These are phyloP conservation scores for Fraxinus dipetala DNA, from an alignment of 305 asterid species.

Conservation along the genomic window DNA sequence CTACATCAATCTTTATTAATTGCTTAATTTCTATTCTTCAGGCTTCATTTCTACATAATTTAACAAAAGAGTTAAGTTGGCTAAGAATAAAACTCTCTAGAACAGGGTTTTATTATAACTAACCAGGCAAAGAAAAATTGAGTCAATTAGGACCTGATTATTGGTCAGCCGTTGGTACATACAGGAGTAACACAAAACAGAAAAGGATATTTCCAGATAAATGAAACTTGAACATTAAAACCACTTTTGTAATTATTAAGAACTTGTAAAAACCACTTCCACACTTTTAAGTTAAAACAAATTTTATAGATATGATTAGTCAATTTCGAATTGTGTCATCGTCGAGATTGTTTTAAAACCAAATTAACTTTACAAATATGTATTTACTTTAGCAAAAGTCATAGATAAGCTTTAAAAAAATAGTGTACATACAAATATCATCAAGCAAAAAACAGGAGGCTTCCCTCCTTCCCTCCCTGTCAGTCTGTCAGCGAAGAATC, in stretches of 20 bases:
- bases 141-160: background rate
- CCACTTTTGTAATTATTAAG: background rate
- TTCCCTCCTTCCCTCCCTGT: background rate
- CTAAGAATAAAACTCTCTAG: background rate
- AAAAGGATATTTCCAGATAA: background rate
- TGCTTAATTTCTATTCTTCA: background rate
- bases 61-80: background rate
- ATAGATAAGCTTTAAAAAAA: slow-evolving; percentile 3
- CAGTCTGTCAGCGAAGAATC: background rate
- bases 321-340: background rate
- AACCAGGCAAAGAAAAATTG: background rate
- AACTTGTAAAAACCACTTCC: background rate
- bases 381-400: background rate
- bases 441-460: slow-evolving; percentile 20
- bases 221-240: background rate
- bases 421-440: slow-evolving; percentile 13
- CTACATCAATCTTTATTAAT: background rate
- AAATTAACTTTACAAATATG: background rate
- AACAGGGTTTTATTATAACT: background rate
- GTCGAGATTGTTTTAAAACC: slow-evolving; percentile 5
- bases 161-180: background rate
- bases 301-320: background rate
- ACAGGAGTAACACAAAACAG: background rate
- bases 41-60: background rate
- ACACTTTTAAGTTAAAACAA: background rate